Evolutionary conservation across 2,329 filamentous ascomycete species (phyloP), one percentile per base, ranked within the genome.

Genomic region (Pyrenochaeta sp.): DNA sequence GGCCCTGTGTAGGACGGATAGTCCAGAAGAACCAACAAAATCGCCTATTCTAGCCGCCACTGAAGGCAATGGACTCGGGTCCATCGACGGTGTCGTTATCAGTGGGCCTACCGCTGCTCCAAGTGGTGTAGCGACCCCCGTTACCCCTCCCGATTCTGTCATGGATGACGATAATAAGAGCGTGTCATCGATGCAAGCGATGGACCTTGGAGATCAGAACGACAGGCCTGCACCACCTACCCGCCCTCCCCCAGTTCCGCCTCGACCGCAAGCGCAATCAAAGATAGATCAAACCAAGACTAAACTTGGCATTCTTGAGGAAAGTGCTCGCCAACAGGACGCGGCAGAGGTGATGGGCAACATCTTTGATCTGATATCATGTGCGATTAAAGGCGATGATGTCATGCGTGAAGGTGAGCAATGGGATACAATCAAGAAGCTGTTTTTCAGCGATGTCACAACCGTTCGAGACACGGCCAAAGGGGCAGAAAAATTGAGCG

Each of bases 291-390:
- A 50, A 9, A 55, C 57, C 14, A 68, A 67, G 40, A 62, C 60
- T 7, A 67, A 59, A 11, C 66, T 82, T 18, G 79, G 82, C 31
- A 79, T 83, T 49, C 80, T 86, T 4, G 81, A 87, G 63, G 79
- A 84, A 36, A 84, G 83, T 15, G 84, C 91, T 30, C 69, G 69
- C 44, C 95, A 99, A 70, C 93, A 99, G 77, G 95, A 99, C 76
- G 94, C 97, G 4, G 92, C 92, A 11, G 95, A 99, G 75, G 94
- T 97, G 40, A 93, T 97, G 79, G 92, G 92, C 53, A 95, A 94
- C 67, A 90, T 97, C 21, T 86, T 97, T 53, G 92, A 94, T 69
- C 90, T 95, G 45, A 81, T 97, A n/a, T 90, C 95, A 67, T 92
- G 91, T 46, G 93, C 94, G 2, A 93, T 98, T 68, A 87, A 84